Conservation (phyloP, 2,329 filamentous ascomycete species). For the Fusarium sp. region DNA sequence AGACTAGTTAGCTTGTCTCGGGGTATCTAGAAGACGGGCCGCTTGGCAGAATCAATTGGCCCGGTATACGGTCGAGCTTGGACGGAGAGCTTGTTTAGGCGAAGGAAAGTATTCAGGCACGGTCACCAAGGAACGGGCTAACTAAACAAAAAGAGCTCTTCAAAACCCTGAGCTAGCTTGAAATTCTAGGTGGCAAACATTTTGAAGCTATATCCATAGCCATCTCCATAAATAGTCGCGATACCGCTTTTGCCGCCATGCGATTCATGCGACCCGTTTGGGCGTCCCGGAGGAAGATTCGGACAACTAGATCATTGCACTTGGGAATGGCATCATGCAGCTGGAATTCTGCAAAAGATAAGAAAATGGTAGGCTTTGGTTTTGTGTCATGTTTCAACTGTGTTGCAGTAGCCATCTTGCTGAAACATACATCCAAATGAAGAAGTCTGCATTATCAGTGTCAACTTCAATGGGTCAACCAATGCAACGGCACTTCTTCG, state of each 20-base stretch:
- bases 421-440: background rate
- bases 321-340: background rate
- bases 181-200: background rate
- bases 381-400: background rate
- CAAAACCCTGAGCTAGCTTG: background rate
- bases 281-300: rapidly evolving
- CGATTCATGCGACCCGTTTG: background rate
- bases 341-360: background rate
- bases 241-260: background rate
- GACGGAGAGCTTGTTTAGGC: too few species aligned
- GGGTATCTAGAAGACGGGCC: background rate
- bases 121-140: too few species aligned
- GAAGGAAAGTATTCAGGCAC: too few species aligned
- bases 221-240: background rate
- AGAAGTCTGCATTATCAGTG: background rate
- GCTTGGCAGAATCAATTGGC: background rate
- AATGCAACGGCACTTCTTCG: background rate
- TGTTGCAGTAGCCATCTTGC: background rate
- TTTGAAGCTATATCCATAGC: background rate
- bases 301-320: rapidly evolving
- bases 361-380: background rate
- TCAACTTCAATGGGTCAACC: background rate
- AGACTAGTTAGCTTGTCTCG: background rate
- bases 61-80: background rate
- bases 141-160: too few species aligned